Evolutionary conservation across 148 eudicot genomes (phyloP).

Genomic region (Spergularia marina): DNA sequence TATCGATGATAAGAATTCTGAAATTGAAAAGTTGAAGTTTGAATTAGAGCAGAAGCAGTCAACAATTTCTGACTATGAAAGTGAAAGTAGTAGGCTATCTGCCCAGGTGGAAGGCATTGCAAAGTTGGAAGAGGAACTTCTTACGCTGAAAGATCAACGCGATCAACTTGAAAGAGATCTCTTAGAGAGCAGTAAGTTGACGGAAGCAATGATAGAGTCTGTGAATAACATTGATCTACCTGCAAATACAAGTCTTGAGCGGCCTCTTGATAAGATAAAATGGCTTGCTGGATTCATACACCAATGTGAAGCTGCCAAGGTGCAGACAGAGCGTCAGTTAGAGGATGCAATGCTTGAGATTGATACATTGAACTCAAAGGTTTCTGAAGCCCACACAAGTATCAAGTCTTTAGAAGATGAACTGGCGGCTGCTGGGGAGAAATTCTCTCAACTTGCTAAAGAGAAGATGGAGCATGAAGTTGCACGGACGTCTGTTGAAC

Average conservation of each 20-base stretch:
- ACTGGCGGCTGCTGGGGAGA: constrained; percentile 48
- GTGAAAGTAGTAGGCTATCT: constrained; percentile 52
- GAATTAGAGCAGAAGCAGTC: constrained; percentile 55
- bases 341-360: constrained; percentile 43
- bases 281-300: constrained; percentile 54
- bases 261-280: constrained; percentile 66
- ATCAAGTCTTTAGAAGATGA: constrained; percentile 64
- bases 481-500: constrained; percentile 37
- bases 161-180: constrained; percentile 71
- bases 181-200: constrained; percentile 54
- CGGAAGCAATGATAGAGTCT: constrained; percentile 51
- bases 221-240: constrained; percentile 51
- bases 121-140: constrained; percentile 62
- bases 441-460: constrained; percentile 44
- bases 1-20: constrained; percentile 66
- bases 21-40: constrained; percentile 63
- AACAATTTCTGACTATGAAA: constrained; percentile 39
- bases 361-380: constrained; percentile 41
- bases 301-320: constrained; percentile 56
- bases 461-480: constrained; percentile 65
- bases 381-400: constrained; percentile 40
- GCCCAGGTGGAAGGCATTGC: constrained; percentile 52
- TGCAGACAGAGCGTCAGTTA: constrained; percentile 54
- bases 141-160: constrained; percentile 41
- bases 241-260: constrained; percentile 39